Base-by-base conservation (phyloP, 2,329 filamentous ascomycete genomes). In the Diaporthe caulivora region DNA sequence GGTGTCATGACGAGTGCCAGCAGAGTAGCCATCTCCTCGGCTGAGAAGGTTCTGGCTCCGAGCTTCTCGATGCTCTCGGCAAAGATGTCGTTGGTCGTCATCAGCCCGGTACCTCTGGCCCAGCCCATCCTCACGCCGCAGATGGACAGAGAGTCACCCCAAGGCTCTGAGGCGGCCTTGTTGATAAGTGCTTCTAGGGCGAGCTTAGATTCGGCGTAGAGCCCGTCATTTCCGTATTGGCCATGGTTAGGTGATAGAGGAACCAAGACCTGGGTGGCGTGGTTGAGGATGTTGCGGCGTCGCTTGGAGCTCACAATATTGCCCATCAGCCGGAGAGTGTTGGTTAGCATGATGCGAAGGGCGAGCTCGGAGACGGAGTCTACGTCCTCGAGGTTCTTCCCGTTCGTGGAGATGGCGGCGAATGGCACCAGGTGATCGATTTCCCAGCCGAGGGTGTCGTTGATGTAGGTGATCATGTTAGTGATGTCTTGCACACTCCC, bases 401-500 rank as follows among this genome's bases (percentile, higher is more conserved):
- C 55, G 21, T 58, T 58, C 11, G 55, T 58, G 21, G 55, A 58
- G 11, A 58, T 58, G 10, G 55, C 55, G 0, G 55, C 55, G 15
- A 58, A 58, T 21, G 55, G 55, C 21, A 58, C 55, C 21, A 58
- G 21, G 17, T 58, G 55, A 21, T 58, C 55, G 21, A 58, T 58
- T 21, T 58, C 55, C 55, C 55, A 58, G 1, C 55, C 55, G 13
- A 58, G 31, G 76, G 93, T 84, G 81, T 98, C 95, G 82, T 98
- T 99, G 81, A 99, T 97, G 87, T 98, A 99, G 75, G 98, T 90
- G 69, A 98, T 89, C 11, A 99, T 89, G 62, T 95, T 95, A 83
- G 98, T 94, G 54, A 98, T 94, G 81, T 99, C 97, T 83, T 98
- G 96, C 86, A 98, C 97, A 87, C 96, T 98, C 76, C 95, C 97